These are phyloP conservation scores for Quercus wislizeni DNA, from an alignment of 306 rosid genomes.

Conservation along the genomic window DNA sequence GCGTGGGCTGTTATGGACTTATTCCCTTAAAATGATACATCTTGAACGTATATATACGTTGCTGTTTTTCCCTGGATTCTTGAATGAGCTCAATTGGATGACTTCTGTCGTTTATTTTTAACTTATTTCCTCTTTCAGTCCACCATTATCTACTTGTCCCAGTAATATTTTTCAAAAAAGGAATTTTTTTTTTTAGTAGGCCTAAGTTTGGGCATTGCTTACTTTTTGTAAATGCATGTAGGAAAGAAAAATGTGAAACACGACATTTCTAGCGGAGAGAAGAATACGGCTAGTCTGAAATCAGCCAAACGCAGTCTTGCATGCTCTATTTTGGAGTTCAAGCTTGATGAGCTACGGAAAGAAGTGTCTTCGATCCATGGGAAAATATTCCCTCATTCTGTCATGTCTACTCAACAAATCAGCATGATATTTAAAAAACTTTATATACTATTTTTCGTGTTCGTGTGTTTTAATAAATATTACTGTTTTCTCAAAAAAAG, in stretches of 20 bases:
- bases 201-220: conserved; percentile 1
- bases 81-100: not conserved
- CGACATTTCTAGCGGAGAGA: conserved; percentile 48
- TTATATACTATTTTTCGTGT: too few species aligned
- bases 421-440: conserved; percentile 21
- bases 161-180: not conserved
- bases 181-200: not conserved
- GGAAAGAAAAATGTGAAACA: conserved; percentile 65
- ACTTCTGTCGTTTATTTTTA: not conserved
- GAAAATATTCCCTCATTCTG: conserved; percentile 82
- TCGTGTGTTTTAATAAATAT: too few species aligned
- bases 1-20: not conserved
- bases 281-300: conserved; percentile 44
- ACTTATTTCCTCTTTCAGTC: not conserved
- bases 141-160: not conserved
- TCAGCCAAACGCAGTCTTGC: conserved; percentile 44
- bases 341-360: conserved; percentile 75
- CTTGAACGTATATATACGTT: not conserved
- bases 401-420: conserved; percentile 76
- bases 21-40: not conserved
- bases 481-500: too few species aligned
- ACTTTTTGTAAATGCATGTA: conserved; percentile 17
- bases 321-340: conserved; percentile 64
- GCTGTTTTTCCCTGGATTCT: not conserved
- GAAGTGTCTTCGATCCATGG: conserved; percentile 68